These are phyloP conservation scores for Arctostaphylos glauca DNA, from an alignment of 148 eudicot genomes.

Conservation along the genomic window DNA sequence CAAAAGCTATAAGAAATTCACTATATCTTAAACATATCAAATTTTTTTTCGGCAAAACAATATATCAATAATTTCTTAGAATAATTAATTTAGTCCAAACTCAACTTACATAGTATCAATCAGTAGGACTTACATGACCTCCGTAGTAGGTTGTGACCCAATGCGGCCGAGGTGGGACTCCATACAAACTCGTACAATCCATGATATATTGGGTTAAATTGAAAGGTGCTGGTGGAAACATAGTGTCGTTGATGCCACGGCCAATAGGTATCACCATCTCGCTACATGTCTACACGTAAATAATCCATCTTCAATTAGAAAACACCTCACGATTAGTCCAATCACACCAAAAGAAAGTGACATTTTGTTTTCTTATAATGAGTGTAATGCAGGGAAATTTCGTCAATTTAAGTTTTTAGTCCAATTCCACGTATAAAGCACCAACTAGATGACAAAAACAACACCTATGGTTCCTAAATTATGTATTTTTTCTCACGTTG, in stretches of 20 bases:
- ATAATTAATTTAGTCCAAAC: too few species aligned
- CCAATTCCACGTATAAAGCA: too few species aligned
- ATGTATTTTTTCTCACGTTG: too few species aligned
- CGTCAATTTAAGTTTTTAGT: too few species aligned
- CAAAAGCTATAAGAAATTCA: too few species aligned
- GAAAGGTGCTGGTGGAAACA: conserved; percentile 35
- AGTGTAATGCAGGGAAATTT: too few species aligned
- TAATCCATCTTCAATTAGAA: background rate
- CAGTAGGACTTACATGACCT: conserved; percentile 25
- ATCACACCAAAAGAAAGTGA: background rate
- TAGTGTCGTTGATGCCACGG: conserved; percentile 29
- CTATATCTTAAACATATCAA: too few species aligned
- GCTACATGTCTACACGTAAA: conserved; percentile 34
- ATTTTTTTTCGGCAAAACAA: too few species aligned
- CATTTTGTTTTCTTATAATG: too few species aligned
- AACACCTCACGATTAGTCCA: background rate
- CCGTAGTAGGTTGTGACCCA: conserved; percentile 34
- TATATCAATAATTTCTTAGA: too few species aligned
- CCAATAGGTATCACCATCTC: conserved; percentile 60
- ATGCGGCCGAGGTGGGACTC: conserved; percentile 28
- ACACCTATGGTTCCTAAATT: too few species aligned
- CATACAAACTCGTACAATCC: conserved; percentile 18
- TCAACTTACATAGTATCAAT: background rate
- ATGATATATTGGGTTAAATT: background rate
- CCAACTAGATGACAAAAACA: too few species aligned